Conservation (phyloP, 768 basidiomycete species). For the Agaricus blazei region DNA sequence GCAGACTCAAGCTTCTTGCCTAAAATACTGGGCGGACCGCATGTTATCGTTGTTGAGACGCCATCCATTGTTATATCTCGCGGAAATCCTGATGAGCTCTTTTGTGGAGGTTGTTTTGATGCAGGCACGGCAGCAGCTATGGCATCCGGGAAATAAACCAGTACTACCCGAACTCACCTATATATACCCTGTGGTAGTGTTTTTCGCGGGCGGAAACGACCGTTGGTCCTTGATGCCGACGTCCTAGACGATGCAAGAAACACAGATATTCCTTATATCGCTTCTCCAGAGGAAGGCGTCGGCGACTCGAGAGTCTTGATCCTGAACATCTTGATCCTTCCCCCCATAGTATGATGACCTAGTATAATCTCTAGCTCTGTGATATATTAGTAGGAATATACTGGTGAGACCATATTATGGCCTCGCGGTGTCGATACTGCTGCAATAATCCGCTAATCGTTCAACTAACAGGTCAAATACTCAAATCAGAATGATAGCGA, state of each 20-base stretch:
- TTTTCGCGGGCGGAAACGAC: constrained; percentile 41
- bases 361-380: constrained; percentile 23
- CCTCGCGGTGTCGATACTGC: constrained; percentile 33
- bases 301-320: constrained; percentile 13
- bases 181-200: constrained; percentile 32
- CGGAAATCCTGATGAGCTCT: constrained; percentile 39
- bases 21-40: constrained; percentile 40
- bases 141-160: constrained; percentile 39
- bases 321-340: constrained; percentile 29
- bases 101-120: constrained; percentile 37
- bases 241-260: constrained; percentile 39
- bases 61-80: constrained; percentile 34
- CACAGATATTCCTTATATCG: constrained; percentile 33
- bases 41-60: constrained; percentile 36
- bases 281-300: constrained; percentile 16
- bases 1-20: too few species aligned
- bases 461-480: constrained; percentile 32
- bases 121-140: constrained; percentile 24
- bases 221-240: constrained; percentile 40
- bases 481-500: constrained; percentile 21
- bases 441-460: constrained; percentile 35
- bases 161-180: constrained; percentile 26
- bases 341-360: constrained; percentile 27
- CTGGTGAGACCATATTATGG: constrained; percentile 18
- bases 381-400: neutral